Evolutionary conservation across 169 alveolate species (phyloP).

Genomic region (Eimeria sp.): DNA sequence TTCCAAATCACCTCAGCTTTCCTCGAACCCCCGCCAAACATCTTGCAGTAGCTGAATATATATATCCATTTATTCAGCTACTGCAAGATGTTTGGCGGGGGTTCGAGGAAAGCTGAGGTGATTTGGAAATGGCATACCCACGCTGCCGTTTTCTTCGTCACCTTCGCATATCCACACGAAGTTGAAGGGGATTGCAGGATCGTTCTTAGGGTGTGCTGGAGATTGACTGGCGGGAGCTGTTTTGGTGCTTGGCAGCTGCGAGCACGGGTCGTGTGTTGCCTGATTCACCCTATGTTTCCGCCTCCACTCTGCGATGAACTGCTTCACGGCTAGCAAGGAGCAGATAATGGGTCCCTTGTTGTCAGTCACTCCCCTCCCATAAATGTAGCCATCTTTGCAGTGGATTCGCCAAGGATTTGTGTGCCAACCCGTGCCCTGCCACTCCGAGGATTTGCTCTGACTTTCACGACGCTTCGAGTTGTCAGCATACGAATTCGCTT

Average conservation of each 20-base stretch:
- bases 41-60: neutral
- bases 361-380: constrained; percentile 84
- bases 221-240: neutral
- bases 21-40: too few relatives aligned
- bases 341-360: constrained; percentile 84
- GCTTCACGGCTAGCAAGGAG: constrained; percentile 81
- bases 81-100: neutral
- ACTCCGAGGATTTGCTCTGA: constrained; percentile 1
- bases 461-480: neutral
- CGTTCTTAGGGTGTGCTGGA: neutral
- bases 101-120: neutral
- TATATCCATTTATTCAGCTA: neutral
- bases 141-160: constrained; percentile 83
- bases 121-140: constrained; percentile 39
- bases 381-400: constrained; percentile 82
- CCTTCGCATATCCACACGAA: constrained; percentile 84
- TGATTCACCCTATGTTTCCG: constrained; percentile 49
- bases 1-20: too few relatives aligned
- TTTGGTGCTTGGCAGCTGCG: neutral
- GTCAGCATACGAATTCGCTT: neutral
- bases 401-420: constrained; percentile 76
- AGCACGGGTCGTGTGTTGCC: constrained; percentile 5
- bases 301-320: constrained; percentile 68
- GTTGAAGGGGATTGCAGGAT: constrained; percentile 79
- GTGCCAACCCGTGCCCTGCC: constrained; percentile 74